phyloP scores from a whole-genome alignment of 2,329 filamentous ascomycete species.

The Zymoseptoria ardabiliae region DNA sequence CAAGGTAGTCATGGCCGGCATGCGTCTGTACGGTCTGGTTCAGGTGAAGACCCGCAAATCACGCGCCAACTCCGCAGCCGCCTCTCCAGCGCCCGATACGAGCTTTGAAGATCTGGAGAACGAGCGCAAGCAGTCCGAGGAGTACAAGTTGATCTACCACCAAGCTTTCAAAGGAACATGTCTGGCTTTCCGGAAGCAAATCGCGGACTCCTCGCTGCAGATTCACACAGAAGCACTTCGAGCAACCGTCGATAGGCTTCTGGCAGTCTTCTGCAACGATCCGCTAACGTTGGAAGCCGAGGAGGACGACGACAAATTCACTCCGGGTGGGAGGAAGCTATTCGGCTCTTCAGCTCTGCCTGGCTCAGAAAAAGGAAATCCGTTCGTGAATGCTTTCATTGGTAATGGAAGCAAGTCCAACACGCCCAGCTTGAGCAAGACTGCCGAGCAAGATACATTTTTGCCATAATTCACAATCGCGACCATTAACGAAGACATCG shows the following conservation, averaged over 20 bases:
- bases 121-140: conserved; percentile 36
- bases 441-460: not conserved
- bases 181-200: conserved; percentile 41
- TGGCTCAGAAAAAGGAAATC: conserved; percentile 5
- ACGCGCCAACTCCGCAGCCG: conserved; percentile 13
- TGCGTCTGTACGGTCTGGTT: conserved; percentile 45
- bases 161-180: conserved; percentile 44
- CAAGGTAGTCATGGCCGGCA: conserved; percentile 46
- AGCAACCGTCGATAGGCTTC: conserved; percentile 41
- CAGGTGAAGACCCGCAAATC: conserved; percentile 33
- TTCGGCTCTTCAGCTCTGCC: conserved; percentile 19
- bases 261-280: conserved; percentile 41
- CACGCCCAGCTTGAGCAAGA: conserved; percentile 10
- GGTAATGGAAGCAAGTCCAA: conserved; percentile 8
- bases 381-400: conserved; percentile 10
- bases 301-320: conserved; percentile 15
- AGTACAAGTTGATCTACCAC: conserved; percentile 48
- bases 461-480: not conserved
- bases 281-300: conserved; percentile 27
- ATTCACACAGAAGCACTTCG: conserved; percentile 37
- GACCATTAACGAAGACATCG: not conserved
- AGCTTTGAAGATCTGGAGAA: conserved; percentile 14
- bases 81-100: conserved; percentile 13
- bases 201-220: conserved; percentile 32
- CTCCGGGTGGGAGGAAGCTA: conserved; percentile 26